Evolutionary conservation across 1,139 yeast species (phyloP).

Genomic region (Tardiomyces depauwii): DNA sequence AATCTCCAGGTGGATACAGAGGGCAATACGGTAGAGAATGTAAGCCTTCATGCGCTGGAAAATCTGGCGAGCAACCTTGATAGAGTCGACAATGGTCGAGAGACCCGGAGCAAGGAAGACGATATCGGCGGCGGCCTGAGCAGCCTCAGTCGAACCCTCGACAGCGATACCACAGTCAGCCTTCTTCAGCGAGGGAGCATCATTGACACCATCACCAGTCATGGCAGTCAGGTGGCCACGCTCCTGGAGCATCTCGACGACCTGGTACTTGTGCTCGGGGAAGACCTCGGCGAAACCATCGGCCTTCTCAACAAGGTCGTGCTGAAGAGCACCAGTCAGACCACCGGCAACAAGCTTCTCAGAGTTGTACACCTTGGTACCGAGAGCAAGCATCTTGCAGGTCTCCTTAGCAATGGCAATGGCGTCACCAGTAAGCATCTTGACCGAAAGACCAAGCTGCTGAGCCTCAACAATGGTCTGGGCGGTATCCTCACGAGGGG

Average conservation of each 20-base stretch:
- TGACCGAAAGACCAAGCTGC: slow-evolving; percentile 69
- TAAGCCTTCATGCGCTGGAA: slow-evolving; percentile 76
- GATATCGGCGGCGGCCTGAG: slow-evolving; percentile 71
- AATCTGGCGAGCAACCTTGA: slow-evolving; percentile 80
- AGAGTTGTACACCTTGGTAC: slow-evolving; percentile 63
- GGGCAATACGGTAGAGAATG: slow-evolving; percentile 71
- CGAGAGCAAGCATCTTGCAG: slow-evolving; percentile 79
- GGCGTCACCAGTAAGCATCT: slow-evolving; percentile 81
- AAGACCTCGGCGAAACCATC: slow-evolving; percentile 78
- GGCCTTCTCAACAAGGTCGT: slow-evolving; percentile 66
- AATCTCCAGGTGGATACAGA: slow-evolving; percentile 60
- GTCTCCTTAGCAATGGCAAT: slow-evolving; percentile 77
- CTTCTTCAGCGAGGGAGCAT: slow-evolving; percentile 68
- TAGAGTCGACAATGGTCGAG: slow-evolving; percentile 64
- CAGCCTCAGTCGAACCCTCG: slow-evolving; percentile 80
- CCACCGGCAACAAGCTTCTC: slow-evolving; percentile 39
- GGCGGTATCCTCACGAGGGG: slow-evolving; percentile 67
- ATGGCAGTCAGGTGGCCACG: slow-evolving; percentile 62
- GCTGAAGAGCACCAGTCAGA: slow-evolving; percentile 52
- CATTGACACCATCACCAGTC: slow-evolving; percentile 88
- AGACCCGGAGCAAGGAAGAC: slow-evolving; percentile 67
- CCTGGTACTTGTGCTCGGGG: slow-evolving; percentile 73
- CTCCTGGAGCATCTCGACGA: slow-evolving; percentile 75
- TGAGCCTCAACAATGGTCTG: slow-evolving; percentile 59
- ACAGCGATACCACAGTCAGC: slow-evolving; percentile 85